A percentile compares a stretch with the other conserved stretches of the same genome.
phyloP scores from a whole-genome alignment of 306 rosid species.

The Phaseolus lunatus region DNA sequence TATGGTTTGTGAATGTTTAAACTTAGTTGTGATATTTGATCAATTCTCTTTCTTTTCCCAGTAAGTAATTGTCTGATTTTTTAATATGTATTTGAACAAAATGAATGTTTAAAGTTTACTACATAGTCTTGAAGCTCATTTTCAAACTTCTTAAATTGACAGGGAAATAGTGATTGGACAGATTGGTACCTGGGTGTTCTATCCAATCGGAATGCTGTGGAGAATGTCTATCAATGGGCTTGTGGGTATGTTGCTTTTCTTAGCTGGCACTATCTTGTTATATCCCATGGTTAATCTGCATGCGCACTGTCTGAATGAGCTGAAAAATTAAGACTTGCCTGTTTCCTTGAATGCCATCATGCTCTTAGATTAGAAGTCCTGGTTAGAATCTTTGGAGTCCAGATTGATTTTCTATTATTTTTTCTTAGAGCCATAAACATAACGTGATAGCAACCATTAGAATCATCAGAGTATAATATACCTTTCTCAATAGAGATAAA shows the following conservation, averaged over 20 bases:
- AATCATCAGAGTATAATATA: neutral
- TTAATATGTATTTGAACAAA: slow-evolving; percentile 14
- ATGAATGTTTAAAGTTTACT: slow-evolving; percentile 6
- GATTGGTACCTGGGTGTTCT: slow-evolving; percentile 77
- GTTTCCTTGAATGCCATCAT: slow-evolving; percentile 21
- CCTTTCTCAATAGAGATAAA: neutral
- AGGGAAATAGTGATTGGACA: slow-evolving; percentile 85
- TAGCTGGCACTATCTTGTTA: slow-evolving; percentile 22
- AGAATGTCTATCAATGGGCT: slow-evolving; percentile 93
- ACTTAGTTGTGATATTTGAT: slow-evolving; percentile 25
- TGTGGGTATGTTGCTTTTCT: slow-evolving; percentile 85
- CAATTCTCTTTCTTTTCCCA: slow-evolving; percentile 19
- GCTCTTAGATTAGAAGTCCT: neutral
- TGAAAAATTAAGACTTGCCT: slow-evolving; percentile 25
- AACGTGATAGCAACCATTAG: neutral
- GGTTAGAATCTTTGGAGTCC: neutral
- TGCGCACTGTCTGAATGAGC: slow-evolving; percentile 21
- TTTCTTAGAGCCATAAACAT: slow-evolving; percentile 30
- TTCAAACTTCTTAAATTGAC: slow-evolving; percentile 43
- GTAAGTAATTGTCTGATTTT: slow-evolving; percentile 31
- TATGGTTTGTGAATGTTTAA: slow-evolving; percentile 25
- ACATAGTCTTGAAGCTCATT: slow-evolving; percentile 34
- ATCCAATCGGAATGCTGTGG: slow-evolving; percentile 77
- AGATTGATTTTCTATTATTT: neutral
- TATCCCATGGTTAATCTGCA: slow-evolving; percentile 1